Base-by-base conservation (phyloP, 495 filamentous ascomycete species). In the Aspergillus coremiiformis region DNA sequence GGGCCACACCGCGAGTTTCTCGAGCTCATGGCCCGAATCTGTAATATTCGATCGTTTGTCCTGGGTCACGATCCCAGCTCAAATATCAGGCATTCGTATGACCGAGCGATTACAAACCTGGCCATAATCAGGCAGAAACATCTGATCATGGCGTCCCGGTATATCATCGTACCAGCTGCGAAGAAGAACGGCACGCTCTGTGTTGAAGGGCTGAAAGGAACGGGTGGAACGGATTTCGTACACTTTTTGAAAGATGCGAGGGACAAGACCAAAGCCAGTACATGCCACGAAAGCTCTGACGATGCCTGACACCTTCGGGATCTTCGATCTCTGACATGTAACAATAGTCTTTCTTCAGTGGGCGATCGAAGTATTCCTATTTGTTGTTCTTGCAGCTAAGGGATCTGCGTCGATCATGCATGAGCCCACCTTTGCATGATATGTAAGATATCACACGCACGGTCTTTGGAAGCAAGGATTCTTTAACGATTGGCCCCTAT, bases 71-170 rank as follows among this genome's bases (percentile, higher is more conserved):
- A 58, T 4, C 63, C 69, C 47, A 73, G 90, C 59, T 69, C 66
- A 14, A 63, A 72, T 17, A 73, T 94, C 1, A 77, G 72, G 41
- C 68, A 83, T 30, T 85, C 89, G 5, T 95, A 85, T 68, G 86
- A 93, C 55, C 83, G 84, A 15, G 89, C 84, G 56, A 72, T 93
- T 1, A 77, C 82, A 27, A 89, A 88, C 79, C 78, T 95, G 32
- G 78, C 84, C 24, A 72, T 75, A 19, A 82, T 95, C 53, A 80
- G 89, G 21, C 85, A 89, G 62, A 90, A 86, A 65, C 89, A 95
- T 59, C 86, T 94, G 55, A 83, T 83, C 61, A 88, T 95, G 56
- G 89, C 93, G 10, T 84, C 86, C 15, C 84, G 88, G 23, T 95
- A 93, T 70, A 89, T 95, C 65, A 81, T 93, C 53, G 62, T 15